A percentile compares a stretch with the other conserved stretches of the same genome.
phyloP scores from a whole-genome alignment of 805 yeast species.

The Candida coleopterorum region DNA sequence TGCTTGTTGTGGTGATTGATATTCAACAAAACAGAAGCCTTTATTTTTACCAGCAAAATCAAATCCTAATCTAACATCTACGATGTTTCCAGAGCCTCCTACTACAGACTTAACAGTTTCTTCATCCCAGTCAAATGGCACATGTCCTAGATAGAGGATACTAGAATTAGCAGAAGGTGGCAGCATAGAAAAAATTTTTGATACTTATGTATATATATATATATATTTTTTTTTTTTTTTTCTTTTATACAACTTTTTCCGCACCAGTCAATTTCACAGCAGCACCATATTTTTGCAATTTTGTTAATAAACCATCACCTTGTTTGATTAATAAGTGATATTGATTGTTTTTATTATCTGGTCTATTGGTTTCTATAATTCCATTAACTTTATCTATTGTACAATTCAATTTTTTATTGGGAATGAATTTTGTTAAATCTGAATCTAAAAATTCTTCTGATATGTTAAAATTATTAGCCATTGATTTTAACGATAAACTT shows the following conservation, averaged over 20 bases:
- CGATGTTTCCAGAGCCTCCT: constrained; percentile 68
- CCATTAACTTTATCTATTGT: constrained; percentile 95
- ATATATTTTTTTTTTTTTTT: neutral
- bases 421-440: constrained; percentile 86
- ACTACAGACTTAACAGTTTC: constrained; percentile 56
- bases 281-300: constrained; percentile 94
- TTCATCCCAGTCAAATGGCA: constrained; percentile 72
- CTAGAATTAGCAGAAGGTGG: constrained; percentile 22
- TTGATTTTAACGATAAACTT: constrained; percentile 80
- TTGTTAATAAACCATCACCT: constrained; percentile 89
- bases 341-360: constrained; percentile 93
- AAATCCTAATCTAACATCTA: constrained; percentile 61
- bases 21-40: constrained; percentile 67
- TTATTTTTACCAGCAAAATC: constrained; percentile 56
- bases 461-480: constrained; percentile 95
- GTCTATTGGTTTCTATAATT: constrained; percentile 90
- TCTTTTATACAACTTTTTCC: constrained; percentile 46
- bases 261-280: constrained; percentile 95
- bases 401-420: constrained; percentile 90
- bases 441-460: constrained; percentile 77
- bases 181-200: neutral
- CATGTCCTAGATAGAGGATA: constrained; percentile 54
- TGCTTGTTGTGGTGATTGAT: constrained; percentile 48
- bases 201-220: neutral
- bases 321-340: constrained; percentile 83